phyloP scores from a whole-genome alignment of 2,329 filamentous ascomycete species.

The Aspergillus sp. region DNA sequence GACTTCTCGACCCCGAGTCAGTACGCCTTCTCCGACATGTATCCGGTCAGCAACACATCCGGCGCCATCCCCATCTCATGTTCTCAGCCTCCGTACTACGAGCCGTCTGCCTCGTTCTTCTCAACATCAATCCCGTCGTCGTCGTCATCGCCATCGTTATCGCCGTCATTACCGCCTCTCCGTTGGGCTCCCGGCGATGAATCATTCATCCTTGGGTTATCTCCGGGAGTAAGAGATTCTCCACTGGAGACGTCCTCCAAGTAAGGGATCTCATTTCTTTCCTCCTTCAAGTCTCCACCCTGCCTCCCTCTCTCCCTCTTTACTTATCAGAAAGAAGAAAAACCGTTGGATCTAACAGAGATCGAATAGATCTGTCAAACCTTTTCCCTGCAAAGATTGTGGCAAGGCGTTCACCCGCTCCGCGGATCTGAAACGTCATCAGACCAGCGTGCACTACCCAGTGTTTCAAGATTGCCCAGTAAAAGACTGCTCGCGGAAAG shows the following conservation, averaged over 20 bases:
- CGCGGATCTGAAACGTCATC: constrained; percentile 44
- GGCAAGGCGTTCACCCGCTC: constrained; percentile 38
- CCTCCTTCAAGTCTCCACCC: background rate
- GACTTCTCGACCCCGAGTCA: background rate
- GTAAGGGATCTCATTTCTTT: background rate
- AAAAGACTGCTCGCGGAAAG: constrained; percentile 39
- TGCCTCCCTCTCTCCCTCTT: background rate
- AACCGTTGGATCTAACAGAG: constrained; percentile 2
- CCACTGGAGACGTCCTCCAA: background rate
- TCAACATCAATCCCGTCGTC: constrained; percentile 6
- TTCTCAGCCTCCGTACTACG: constrained; percentile 3
- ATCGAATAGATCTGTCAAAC: constrained; percentile 19
- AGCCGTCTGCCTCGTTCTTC: constrained; percentile 5
- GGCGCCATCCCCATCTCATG: constrained; percentile 1
- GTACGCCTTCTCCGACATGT: background rate
- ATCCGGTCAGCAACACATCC: background rate
- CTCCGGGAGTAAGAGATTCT: background rate
- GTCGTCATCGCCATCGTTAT: background rate
- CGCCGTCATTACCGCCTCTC: background rate
- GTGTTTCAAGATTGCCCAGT: constrained; percentile 38
- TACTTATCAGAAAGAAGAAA: background rate
- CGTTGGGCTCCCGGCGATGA: background rate
- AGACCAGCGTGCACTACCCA: constrained; percentile 39
- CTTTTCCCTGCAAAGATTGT: constrained; percentile 27
- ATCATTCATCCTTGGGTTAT: background rate